Base-by-base conservation (phyloP, 257 asterid genomes). In the Hygrophila difformis region DNA sequence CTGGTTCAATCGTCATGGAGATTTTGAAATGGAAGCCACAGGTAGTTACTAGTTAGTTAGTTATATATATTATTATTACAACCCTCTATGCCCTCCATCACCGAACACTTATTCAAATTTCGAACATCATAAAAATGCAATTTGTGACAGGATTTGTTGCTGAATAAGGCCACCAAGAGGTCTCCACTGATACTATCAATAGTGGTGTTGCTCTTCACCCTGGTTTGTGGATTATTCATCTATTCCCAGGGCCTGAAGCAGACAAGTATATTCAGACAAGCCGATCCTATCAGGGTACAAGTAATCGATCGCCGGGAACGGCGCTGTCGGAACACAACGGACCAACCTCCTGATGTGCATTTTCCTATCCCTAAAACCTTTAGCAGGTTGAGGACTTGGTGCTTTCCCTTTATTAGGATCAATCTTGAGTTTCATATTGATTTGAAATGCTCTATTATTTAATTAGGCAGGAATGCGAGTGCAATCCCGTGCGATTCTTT, bases 391-490 rank as follows among this genome's bases (percentile, higher is more conserved):
- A 37, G n/a, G 14, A 26, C 12, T 34, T 1, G 19, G n/a, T 2
- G 31, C 4, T 0, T 7, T 22, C 34, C 2, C 0, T 4, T 18
- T 35, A 24, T 9, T 17, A 1, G 15, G 6, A 12, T 21, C n/a
- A 3, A 1, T 33, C 16, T 17, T 43, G 14, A n/a, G 9, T 2
- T 39, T 21, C 14, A 17, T 18, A 4, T 16, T 51, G 34, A 35
- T 15, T 13, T 36, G 5, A 13, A 45, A n/a, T 18, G 40, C 23
- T 36, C 7, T 18, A 50, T 69, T 4, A 6, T 31, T 45, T 59
- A n/a, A n/a, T 53, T 34, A 87, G 95, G 70, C 62, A 76, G 70
- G 93, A 87, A 70, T 87, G 97, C 46, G 74, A 40, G 3, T 87
- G 97, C 78, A 87, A 76, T 52, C 92, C 94, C 0, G 93, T 87